Base-by-base conservation (phyloP, 2,329 filamentous ascomycete genomes). In the Mycosphaerella arachidis region DNA sequence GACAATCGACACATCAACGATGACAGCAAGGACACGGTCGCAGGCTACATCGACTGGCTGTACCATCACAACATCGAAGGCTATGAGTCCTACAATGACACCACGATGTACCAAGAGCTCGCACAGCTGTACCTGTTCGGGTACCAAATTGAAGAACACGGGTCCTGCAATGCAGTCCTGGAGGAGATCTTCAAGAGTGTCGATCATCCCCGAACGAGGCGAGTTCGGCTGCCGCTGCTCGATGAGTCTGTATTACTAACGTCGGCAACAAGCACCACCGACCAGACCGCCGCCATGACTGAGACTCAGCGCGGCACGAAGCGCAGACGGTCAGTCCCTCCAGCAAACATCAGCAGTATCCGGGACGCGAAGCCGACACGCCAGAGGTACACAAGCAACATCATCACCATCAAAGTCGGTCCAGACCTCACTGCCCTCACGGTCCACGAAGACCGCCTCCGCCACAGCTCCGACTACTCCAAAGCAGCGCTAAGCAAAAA, bases 401-500 rank as follows among this genome's bases (percentile, higher is more conserved):
- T 40, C n/a, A 27, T 53, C 31, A 37, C 31, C 13, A 33, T 53
- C 51, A 53, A 37, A 10, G 51, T 53, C 51, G 51, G 51, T 16
- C n/a, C 40, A 2, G n/a, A 13, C 51, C 31, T 12, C 10, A 24
- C 20, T 3, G 7, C 51, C 30, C 9, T 40, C 7, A 53, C 30
- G 6, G n/a, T 40, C 31, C 51, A 55, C 24, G 8, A 53, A 31
- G n/a, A 33, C n/a, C 29, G 29, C 16, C 43, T 48, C 7, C 45
- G 30, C 24, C 12, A 50, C 0, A 18, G 35, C 6, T 55, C 51
- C 5, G 18, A 56, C n/a, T 59, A 53, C 56, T 62, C 59, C 53
- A n/a, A 40, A 3, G 37, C 56, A 3, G 56, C 56, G 1, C 53
- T 62, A 24, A 53, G 56, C 52, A 56, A 56, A 46, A 56, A 56